phyloP scores from a whole-genome alignment of 2,329 filamentous ascomycete species.

The Colletotrichum tropicale region DNA sequence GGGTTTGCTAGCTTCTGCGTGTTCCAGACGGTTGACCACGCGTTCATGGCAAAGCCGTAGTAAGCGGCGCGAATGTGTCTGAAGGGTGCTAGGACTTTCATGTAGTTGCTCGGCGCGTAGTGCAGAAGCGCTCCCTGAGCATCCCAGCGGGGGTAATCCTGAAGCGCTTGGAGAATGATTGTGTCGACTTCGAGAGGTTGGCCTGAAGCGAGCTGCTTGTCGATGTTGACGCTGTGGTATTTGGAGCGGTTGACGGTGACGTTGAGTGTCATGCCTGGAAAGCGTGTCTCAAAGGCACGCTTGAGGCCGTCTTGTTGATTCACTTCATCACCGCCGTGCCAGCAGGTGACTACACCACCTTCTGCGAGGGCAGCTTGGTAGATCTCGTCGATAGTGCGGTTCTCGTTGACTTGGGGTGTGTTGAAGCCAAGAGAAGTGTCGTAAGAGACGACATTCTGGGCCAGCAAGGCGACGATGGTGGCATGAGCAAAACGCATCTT shows the following conservation, averaged over 20 bases:
- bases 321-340: slow-evolving; percentile 54
- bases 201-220: slow-evolving; percentile 45
- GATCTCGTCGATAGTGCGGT: slow-evolving; percentile 52
- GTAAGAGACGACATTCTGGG: not conserved
- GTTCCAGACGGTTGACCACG: slow-evolving; percentile 41
- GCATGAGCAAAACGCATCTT: not conserved
- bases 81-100: slow-evolving; percentile 46
- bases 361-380: slow-evolving; percentile 55
- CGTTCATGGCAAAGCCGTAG: slow-evolving; percentile 41
- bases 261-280: slow-evolving; percentile 56
- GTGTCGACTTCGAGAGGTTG: slow-evolving; percentile 49
- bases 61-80: slow-evolving; percentile 44
- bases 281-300: slow-evolving; percentile 46
- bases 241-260: slow-evolving; percentile 61
- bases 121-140: slow-evolving; percentile 49
- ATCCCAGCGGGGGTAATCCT: slow-evolving; percentile 59
- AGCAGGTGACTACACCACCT: slow-evolving; percentile 46
- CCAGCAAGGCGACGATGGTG: not conserved
- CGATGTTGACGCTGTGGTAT: slow-evolving; percentile 53
- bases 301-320: slow-evolving; percentile 43
- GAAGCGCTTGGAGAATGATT: slow-evolving; percentile 52
- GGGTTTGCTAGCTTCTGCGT: slow-evolving; percentile 36
- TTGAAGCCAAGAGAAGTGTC: slow-evolving; percentile 8
- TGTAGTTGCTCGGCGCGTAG: slow-evolving; percentile 48
- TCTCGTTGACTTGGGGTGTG: slow-evolving; percentile 37